A percentile compares a stretch with the other conserved stretches of the same genome.
Evolutionary conservation across 768 basidiomycete species (phyloP).

Genomic region (Paxillus rubicundulus): DNA sequence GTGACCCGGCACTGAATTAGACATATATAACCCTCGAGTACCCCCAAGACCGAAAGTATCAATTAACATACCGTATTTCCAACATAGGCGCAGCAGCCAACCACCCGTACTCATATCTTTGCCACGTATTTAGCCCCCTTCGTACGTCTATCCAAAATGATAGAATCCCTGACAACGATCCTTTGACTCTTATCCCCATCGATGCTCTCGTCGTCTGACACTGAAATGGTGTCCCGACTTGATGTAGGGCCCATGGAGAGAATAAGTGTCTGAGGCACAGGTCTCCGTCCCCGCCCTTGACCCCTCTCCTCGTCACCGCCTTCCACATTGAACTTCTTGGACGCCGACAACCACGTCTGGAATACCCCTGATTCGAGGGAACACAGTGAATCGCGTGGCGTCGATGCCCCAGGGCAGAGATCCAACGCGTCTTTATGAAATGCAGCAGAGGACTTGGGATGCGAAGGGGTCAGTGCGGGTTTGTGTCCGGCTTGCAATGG

Average conservation of each 20-base stretch:
- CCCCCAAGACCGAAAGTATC: too few relatives aligned
- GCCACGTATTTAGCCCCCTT: too few relatives aligned
- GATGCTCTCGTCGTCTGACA: not conserved
- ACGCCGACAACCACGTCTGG: conserved; percentile 3
- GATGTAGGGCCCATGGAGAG: not conserved
- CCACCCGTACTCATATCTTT: not conserved
- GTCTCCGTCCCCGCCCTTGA: not conserved
- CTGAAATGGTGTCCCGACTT: not conserved
- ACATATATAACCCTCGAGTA: too few relatives aligned
- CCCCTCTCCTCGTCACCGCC: conserved; percentile 1
- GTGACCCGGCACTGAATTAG: too few relatives aligned
- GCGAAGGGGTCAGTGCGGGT: not conserved
- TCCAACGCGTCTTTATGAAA: not conserved
- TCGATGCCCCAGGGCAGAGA: not conserved
- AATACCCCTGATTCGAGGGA: conserved; percentile 1
- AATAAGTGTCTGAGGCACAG: not conserved
- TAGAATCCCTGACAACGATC: not conserved
- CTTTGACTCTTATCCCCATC: not conserved
- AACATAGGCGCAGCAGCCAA: not conserved
- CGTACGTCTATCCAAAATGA: not conserved
- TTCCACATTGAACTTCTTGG: not conserved
- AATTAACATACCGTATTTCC: too few relatives aligned
- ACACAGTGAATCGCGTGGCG: not conserved
- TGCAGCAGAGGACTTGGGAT: not conserved
- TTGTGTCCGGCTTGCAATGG: not conserved